Base-by-base conservation (phyloP, 2,329 filamentous ascomycete genomes). In the Lachnellula hyalina region DNA sequence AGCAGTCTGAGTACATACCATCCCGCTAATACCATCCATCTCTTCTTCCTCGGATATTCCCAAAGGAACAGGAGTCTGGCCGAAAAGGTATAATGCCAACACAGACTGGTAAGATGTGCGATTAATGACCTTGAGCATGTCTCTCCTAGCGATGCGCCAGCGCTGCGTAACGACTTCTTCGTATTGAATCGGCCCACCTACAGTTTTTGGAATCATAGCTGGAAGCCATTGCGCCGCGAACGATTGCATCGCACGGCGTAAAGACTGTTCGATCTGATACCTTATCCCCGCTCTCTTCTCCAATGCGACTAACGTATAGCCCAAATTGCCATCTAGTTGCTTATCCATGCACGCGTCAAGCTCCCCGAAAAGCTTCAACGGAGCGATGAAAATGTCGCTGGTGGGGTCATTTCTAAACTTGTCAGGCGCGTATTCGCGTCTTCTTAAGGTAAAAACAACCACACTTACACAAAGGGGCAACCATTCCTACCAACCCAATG, bases 401-500 rank as follows among this genome's bases (percentile, higher is more conserved):
- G 36, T 40, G 5, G 36, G 36, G 15, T 40, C 36, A 40, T 40
- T 40, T 40, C 36, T 40, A 17, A 17, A n/a, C 8, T 9, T 40
- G 14, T 40, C 36, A 40, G 36, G 5, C 9, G 1, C 6, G 25
- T 25, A 25, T 25, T 5, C 25, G 6, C 25, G 25, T 21, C 15
- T 38, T 38, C 35, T 5, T 38, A 1, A 21, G 19, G 19, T 21
- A 25, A 5, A 25, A 7, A 25, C 6, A 25, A 5, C 19, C 41
- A 42, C 34, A 62, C 72, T 17, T 63, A 75, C 71, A 72, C 55
- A 47, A 75, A 74, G 14, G 73, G 73, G 55, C 72, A 74, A 51
- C 73, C 70, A 47, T 74, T 70, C 54, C 68, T 68, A 0, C 73
- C 72, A 63, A 75, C 67, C 72, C 72, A 75, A 0, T 71, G 74